Evolutionary conservation across 345 rosid species (phyloP).

Genomic region (Eucalyptus sp.): DNA sequence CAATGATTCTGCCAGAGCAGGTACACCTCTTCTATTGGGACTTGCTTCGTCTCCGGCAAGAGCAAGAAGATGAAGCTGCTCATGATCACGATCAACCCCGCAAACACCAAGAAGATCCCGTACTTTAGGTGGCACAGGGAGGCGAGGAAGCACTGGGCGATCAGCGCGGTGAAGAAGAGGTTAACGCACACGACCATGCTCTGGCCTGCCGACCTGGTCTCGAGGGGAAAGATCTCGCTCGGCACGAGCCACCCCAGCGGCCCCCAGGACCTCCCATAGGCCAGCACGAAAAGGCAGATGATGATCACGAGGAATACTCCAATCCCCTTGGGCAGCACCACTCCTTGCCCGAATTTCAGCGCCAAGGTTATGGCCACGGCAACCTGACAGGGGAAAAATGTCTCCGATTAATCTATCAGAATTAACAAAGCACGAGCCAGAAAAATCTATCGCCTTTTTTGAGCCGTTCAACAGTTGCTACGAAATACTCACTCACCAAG

Average conservation of each 20-base stretch:
- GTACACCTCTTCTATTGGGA: conserved; percentile 77
- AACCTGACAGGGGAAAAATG: conserved; percentile 17
- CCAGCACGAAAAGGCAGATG: conserved; percentile 60
- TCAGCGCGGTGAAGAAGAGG: conserved; percentile 73
- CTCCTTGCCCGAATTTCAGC: conserved; percentile 54
- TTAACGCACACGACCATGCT: conserved; percentile 76
- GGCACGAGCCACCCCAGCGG: conserved; percentile 97
- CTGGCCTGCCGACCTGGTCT: conserved; percentile 91
- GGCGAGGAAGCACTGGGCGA: conserved; percentile 69
- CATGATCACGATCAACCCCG: conserved; percentile 52
- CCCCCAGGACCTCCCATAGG: conserved; percentile 93
- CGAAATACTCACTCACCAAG: conserved; percentile 29
- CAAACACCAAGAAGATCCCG: conserved; percentile 71
- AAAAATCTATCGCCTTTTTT: not conserved
- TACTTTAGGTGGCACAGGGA: conserved; percentile 62
- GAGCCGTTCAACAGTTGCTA: not conserved
- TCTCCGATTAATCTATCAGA: not conserved
- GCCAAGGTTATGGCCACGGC: conserved; percentile 50
- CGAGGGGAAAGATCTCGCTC: conserved; percentile 79
- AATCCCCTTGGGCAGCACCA: conserved; percentile 18
- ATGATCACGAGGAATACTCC: conserved; percentile 46
- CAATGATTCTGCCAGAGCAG: conserved; percentile 63
- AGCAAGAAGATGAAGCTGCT: conserved; percentile 62
- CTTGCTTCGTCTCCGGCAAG: conserved; percentile 86
- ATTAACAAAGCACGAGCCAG: not conserved